These are phyloP conservation scores for Fusarium duplospermum DNA, from an alignment of 2,329 filamentous ascomycete species.

Conservation along the genomic window DNA sequence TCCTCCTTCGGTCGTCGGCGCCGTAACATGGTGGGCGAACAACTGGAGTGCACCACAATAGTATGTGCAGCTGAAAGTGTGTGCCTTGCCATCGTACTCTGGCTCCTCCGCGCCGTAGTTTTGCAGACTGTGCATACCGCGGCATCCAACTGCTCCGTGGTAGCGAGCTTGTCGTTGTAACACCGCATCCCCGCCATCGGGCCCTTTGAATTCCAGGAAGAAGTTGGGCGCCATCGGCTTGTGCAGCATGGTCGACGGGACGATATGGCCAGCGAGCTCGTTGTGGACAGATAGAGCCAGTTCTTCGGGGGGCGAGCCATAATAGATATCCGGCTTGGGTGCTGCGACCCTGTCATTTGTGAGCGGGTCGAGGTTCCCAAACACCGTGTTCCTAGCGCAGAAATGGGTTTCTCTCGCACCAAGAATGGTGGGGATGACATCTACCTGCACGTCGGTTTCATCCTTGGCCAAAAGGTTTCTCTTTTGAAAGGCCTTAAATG, in stretches of 20 bases:
- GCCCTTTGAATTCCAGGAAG: not conserved
- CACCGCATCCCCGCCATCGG: too few relatives aligned
- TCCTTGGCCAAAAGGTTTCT: not conserved
- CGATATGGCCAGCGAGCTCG: not conserved
- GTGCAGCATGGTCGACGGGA: not conserved
- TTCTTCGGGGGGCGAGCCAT: not conserved
- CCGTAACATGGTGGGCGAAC: not conserved
- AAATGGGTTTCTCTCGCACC: not conserved
- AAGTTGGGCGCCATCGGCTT: not conserved
- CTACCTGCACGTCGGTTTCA: not conserved
- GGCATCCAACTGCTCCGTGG: not conserved
- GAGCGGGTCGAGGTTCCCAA: not conserved
- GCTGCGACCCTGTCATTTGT: not conserved
- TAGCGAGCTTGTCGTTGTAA: not conserved
- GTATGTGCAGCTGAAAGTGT: not conserved
- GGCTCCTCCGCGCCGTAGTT: not conserved
- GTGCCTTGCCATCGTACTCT: not conserved
- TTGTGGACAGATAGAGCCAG: not conserved
- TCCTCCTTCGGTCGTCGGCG: not conserved
- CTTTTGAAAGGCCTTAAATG: not conserved
- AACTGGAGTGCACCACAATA: accelerated
- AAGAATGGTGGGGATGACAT: not conserved
- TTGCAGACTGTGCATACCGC: not conserved
- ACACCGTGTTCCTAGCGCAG: not conserved
- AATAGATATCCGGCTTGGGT: not conserved